phyloP scores from a whole-genome alignment of 805 yeast genomes.

The Wickerhamiella australiensis region DNA sequence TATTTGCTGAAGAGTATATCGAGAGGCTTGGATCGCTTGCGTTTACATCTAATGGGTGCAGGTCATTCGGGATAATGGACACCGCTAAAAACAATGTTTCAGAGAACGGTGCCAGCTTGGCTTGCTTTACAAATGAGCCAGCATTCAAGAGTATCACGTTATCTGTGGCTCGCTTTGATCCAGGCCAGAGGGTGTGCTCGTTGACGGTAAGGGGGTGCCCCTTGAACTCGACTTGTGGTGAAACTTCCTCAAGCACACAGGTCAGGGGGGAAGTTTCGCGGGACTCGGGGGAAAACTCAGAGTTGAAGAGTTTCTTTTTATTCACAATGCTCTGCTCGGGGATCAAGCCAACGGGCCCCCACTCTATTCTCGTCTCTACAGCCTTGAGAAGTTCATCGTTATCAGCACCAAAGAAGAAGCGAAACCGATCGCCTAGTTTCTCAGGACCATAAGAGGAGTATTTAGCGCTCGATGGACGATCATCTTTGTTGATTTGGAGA shows the following conservation, averaged over 20 bases:
- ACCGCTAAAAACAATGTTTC: constrained; percentile 13
- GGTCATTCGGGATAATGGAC: constrained; percentile 23
- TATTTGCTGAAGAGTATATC: constrained; percentile 11
- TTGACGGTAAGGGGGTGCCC: constrained; percentile 12
- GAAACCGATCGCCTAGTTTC: constrained; percentile 24
- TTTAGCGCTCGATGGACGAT: background rate
- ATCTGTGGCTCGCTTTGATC: constrained; percentile 5
- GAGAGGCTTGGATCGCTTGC: constrained; percentile 9
- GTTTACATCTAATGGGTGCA: constrained; percentile 29
- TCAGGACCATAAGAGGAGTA: background rate
- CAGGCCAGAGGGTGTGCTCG: constrained; percentile 11
- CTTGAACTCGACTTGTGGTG: background rate
- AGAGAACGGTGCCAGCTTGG: constrained; percentile 13
- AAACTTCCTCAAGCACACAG: background rate
- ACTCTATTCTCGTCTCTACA: constrained; percentile 36
- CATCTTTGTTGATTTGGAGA: background rate
- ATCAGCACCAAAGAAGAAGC: constrained; percentile 40
- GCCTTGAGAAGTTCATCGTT: constrained; percentile 34
- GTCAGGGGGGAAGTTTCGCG: background rate
- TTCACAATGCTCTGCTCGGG: constrained; percentile 27
- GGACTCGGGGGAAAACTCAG: background rate
- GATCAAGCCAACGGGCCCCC: constrained; percentile 39
- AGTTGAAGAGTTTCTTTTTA: background rate
- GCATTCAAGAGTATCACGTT: constrained; percentile 14
- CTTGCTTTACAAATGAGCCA: constrained; percentile 13